Percentiles rank a stretch among this genome's conserved stretches.
phyloP scores from a whole-genome alignment of 192 early-diverging fungal genomes.

The Backusella morwellensis region DNA sequence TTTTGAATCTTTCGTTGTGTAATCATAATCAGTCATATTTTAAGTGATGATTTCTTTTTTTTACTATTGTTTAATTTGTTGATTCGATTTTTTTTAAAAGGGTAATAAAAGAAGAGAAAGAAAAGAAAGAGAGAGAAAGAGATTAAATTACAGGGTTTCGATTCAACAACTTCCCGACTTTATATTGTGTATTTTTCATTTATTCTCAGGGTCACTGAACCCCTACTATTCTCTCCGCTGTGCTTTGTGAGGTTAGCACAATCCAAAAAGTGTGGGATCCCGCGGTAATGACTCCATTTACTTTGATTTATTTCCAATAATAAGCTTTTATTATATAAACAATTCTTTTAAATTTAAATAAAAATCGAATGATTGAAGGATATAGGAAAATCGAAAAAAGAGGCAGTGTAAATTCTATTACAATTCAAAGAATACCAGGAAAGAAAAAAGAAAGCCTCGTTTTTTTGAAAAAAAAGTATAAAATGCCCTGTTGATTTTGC shows the following conservation, averaged over 20 bases:
- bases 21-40: conserved; percentile 1
- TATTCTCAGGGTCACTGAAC: conserved; percentile 17
- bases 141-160: conserved; percentile 6
- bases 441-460: neutral
- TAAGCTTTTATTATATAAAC: neutral
- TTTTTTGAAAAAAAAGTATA: neutral
- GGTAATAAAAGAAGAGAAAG: neutral
- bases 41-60: neutral
- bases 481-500: conserved; percentile 5
- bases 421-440: neutral
- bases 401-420: neutral
- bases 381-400: neutral
- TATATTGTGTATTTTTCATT: conserved; percentile 11
- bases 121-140: conserved; percentile 3
- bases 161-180: conserved; percentile 11
- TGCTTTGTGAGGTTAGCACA: conserved; percentile 5
- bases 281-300: conserved; percentile 2
- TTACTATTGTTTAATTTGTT: neutral
- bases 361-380: neutral
- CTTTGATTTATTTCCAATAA: neutral
- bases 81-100: neutral
- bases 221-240: neutral
- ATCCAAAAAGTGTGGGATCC: conserved; percentile 6
- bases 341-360: neutral
- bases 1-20: neutral